Conservation (phyloP, 352 stramenopile species). For the Phytophthora crassamura region DNA sequence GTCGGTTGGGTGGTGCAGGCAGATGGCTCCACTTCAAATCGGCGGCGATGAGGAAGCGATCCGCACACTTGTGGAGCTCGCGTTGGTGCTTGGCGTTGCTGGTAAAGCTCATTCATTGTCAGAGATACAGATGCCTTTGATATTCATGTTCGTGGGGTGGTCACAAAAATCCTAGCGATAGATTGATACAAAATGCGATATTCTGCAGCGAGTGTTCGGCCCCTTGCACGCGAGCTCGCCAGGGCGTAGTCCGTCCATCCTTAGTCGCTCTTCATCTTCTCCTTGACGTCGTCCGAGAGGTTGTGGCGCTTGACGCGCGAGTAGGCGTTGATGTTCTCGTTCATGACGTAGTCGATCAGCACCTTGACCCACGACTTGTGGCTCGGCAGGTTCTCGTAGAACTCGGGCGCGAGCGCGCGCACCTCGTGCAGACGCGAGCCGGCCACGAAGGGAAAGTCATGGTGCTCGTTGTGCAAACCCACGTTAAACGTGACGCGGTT, state of each 20-base stretch:
- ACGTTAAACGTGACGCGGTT: slow-evolving; percentile 98
- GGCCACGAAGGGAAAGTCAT: slow-evolving; percentile 96
- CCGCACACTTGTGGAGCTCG: no score
- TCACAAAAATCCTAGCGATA: slow-evolving; percentile 37
- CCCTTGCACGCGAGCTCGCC: slow-evolving; percentile 5
- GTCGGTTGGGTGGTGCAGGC: slow-evolving; percentile 28
- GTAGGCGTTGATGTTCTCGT: slow-evolving; percentile 93
- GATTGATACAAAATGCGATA: slow-evolving; percentile 36
- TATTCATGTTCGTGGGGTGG: slow-evolving; percentile 28
- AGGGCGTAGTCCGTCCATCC: slow-evolving; percentile 5
- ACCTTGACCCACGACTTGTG: slow-evolving; percentile 95
- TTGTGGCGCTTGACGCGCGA: slow-evolving; percentile 91
- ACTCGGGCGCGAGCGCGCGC: slow-evolving; percentile 92
- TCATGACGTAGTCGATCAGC: slow-evolving; percentile 94
- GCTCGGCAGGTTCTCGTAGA: slow-evolving; percentile 95
- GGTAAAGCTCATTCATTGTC: slow-evolving; percentile 8
- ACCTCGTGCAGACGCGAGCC: slow-evolving; percentile 92
- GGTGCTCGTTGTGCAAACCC: slow-evolving; percentile 98
- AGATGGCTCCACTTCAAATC: slow-evolving; percentile 23
- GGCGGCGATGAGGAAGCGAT: neutral
- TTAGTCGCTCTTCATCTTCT: slow-evolving; percentile 84
- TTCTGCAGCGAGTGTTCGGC: slow-evolving; percentile 1
- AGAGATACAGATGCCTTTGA: slow-evolving; percentile 33
- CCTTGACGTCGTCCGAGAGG: slow-evolving; percentile 55
- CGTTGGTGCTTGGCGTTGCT: no score